Conservation (phyloP, 1,284 basidiomycete genomes). For the Tilletia walkeri region DNA sequence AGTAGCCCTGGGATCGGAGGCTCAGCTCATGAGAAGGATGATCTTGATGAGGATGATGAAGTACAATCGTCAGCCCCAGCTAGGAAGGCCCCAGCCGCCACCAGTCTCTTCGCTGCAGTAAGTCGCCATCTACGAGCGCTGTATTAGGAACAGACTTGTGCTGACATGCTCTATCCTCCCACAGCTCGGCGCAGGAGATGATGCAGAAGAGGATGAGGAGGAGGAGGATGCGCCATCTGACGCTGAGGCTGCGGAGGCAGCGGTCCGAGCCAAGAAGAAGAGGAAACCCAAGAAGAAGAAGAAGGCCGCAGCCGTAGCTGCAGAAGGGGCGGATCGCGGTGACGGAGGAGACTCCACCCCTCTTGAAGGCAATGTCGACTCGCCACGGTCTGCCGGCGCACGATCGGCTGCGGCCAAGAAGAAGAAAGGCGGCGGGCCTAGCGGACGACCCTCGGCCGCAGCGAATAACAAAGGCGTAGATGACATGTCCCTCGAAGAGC, state of each 20-base stretch:
- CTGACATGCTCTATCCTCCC: background rate
- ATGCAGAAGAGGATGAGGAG: conserved; percentile 20
- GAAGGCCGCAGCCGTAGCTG: conserved; percentile 18
- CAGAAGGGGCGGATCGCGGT: background rate
- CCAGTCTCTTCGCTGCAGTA: conserved; percentile 16
- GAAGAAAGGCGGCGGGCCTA: conserved; percentile 6
- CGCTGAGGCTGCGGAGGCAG: conserved; percentile 21
- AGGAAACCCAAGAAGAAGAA: conserved; percentile 52
- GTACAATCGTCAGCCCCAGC: no score
- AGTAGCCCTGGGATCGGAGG: conserved; percentile 18
- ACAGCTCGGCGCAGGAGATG: conserved; percentile 14
- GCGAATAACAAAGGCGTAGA: conserved; percentile 30
- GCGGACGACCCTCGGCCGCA: background rate
- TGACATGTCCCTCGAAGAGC: conserved; percentile 52
- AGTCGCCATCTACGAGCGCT: background rate
- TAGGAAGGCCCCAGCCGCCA: background rate
- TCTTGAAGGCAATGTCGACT: background rate
- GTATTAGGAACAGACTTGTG: background rate
- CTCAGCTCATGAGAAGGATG: background rate
- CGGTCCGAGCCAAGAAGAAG: conserved; percentile 35
- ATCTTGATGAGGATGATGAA: background rate
- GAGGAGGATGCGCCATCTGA: conserved; percentile 28
- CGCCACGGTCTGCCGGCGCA: background rate
- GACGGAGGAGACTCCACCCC: conserved; percentile 1
- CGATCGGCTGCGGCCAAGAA: conserved; percentile 19